Evolutionary conservation across 108 stramenopile species (phyloP), one percentile per base, ranked within the genome.

Genomic region (Nitzschia palea): DNA sequence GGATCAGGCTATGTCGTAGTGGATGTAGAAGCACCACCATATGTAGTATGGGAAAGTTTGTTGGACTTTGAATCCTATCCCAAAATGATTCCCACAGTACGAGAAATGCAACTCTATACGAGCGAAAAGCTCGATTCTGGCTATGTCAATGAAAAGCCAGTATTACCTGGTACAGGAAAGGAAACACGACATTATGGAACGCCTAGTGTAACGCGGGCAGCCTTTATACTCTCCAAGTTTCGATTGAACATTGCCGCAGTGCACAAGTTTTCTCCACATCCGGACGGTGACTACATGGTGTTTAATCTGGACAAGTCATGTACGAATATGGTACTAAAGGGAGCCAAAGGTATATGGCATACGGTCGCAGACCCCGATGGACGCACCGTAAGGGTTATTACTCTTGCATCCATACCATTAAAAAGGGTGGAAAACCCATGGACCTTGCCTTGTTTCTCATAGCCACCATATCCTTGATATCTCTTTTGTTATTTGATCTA

Each of bases 291-390:
- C 52, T 94, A 90, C 74, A 94, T 94, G 93, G 79, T 81, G 8
- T 94, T 94, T 58, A 89, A 84, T 4, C 59, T 94, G 50, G 93
- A 94, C 73, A 84, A 82, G 3, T 89, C 85, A 1, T 85, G 87
- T 71, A 86, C 82, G 1, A 90, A 90, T 62, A 72, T 86, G 63
- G 93, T 89, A 0, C 44, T 94, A 45, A 86, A 90, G 62, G 83
- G 81, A 57, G 93, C 93, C 18, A 94, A 94, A 65, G 93, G 93
- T 0, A 85, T 89, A n/a, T 94, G 93, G 93, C 80, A 94, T 72
- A 94, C 93, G 26, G 61, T 90, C 74, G 67, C 70, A 33, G 79
- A 85, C 73, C 85, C 86, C 0, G 88, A 88, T 45, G 88, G 91
- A 61, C 70, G 71, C 68, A 71, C 81, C 72, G 62, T 79, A 33